Conservation (phyloP, 257 asterid genomes). For the Solanum pinnatisectum region DNA sequence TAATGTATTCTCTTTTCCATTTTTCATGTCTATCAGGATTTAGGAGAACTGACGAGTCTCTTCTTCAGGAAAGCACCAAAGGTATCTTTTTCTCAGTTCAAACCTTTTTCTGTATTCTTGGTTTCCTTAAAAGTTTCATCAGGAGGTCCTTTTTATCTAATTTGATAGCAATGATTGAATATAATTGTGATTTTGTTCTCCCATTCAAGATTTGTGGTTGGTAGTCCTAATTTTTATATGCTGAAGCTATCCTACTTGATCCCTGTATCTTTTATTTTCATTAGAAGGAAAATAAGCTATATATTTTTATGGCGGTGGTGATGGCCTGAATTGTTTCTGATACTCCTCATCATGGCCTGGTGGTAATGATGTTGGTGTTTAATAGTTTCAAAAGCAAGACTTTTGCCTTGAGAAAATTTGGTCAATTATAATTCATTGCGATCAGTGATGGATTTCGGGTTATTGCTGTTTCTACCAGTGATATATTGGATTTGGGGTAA, state of each 20-base stretch:
- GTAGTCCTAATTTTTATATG: neutral
- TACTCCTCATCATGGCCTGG: neutral
- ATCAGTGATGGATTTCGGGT: neutral
- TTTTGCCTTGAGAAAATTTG: neutral
- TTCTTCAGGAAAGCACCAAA: constrained; percentile 67
- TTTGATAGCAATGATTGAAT: neutral
- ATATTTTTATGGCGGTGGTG: neutral
- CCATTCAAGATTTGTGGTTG: neutral
- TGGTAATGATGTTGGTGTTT: neutral
- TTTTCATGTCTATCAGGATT: constrained; percentile 37
- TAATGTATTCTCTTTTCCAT: neutral
- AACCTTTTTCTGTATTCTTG: neutral
- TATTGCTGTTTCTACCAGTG: neutral
- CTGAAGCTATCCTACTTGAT: neutral
- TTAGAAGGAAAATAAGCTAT: neutral
- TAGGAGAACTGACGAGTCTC: constrained; percentile 68
- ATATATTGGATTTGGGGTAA: neutral
- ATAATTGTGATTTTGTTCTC: neutral
- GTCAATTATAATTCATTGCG: neutral
- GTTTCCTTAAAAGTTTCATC: neutral
- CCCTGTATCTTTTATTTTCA: neutral
- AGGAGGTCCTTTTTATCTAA: neutral
- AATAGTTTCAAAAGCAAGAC: neutral
- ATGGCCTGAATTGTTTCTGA: neutral
- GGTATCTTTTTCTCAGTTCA: constrained; percentile 22